phyloP scores from a whole-genome alignment of 371 early-diverging fungal genomes.

The Apophysomyces trapeziformis region DNA sequence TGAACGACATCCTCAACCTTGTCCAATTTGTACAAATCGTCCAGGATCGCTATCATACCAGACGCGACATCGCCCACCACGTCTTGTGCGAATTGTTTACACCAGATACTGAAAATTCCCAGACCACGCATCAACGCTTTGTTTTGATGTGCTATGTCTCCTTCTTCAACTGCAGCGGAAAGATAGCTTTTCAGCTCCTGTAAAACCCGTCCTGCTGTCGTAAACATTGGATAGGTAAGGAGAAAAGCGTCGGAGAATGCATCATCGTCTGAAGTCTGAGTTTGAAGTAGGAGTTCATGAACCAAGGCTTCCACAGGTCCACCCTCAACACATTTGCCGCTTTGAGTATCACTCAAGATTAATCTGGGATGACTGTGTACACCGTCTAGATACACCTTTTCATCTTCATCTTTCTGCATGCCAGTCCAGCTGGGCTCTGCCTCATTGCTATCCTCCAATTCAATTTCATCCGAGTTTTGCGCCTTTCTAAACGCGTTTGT shows the following conservation, averaged over 20 bases:
- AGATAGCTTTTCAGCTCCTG: slow-evolving; percentile 55
- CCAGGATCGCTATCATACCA: slow-evolving; percentile 42
- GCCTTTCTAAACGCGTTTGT: slow-evolving; percentile 23
- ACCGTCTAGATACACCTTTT: slow-evolving; percentile 21
- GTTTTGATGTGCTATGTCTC: neutral
- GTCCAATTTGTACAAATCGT: slow-evolving; percentile 13
- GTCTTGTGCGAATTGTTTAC: slow-evolving; percentile 33
- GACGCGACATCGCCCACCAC: slow-evolving; percentile 50
- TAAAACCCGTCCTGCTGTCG: slow-evolving; percentile 52
- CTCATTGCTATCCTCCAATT: neutral
- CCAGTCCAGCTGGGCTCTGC: slow-evolving; percentile 33
- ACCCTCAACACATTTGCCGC: slow-evolving; percentile 36
- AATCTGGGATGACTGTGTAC: slow-evolving; percentile 59
- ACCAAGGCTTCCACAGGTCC: slow-evolving; percentile 70
- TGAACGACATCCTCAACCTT: neutral
- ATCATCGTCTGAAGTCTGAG: slow-evolving; percentile 21
- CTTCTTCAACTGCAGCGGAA: slow-evolving; percentile 3
- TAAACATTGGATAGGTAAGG: slow-evolving; percentile 62
- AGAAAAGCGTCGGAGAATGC: slow-evolving; percentile 54
- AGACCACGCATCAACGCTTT: slow-evolving; percentile 19
- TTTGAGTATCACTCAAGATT: slow-evolving; percentile 23
- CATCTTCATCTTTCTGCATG: neutral
- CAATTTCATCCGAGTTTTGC: neutral
- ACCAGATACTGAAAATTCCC: slow-evolving; percentile 36
- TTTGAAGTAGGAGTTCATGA: slow-evolving; percentile 66